A percentile compares a stretch with the other conserved stretches of the same genome.
phyloP scores from a whole-genome alignment of 306 rosid species.

The Glycine latifolia region DNA sequence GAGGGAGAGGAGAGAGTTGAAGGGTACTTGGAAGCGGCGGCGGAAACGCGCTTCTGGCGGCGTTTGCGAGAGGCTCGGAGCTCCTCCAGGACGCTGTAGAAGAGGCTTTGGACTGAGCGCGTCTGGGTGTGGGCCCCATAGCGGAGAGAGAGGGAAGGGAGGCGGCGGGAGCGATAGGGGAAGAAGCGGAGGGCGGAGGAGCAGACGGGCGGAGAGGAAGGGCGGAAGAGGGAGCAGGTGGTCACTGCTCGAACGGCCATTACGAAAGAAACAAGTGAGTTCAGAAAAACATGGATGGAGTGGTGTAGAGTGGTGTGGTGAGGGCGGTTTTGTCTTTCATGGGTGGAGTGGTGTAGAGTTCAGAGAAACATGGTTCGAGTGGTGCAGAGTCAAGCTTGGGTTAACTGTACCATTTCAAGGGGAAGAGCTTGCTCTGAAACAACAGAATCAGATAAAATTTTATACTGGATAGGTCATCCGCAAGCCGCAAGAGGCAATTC shows the following conservation, averaged over 20 bases:
- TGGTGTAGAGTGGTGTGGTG: background rate
- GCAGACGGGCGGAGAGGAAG: conserved; percentile 61
- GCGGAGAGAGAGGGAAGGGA: conserved; percentile 32
- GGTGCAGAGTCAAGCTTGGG: background rate
- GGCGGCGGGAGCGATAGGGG: conserved; percentile 37
- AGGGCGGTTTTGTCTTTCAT: background rate
- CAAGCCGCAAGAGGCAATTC: too few relatives aligned
- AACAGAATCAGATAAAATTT: too few relatives aligned
- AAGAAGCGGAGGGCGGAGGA: conserved; percentile 48
- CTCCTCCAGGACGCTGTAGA: conserved; percentile 74
- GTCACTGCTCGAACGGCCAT: conserved; percentile 82
- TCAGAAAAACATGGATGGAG: conserved; percentile 26
- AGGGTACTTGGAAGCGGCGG: conserved; percentile 64
- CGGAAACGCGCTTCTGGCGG: conserved; percentile 56
- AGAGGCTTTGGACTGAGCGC: conserved; percentile 64
- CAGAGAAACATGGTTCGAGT: background rate
- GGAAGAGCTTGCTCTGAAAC: too few relatives aligned
- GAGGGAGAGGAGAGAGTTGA: background rate
- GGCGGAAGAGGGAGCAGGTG: conserved; percentile 62
- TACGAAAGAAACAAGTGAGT: background rate
- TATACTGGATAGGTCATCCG: too few relatives aligned
- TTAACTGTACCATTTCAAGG: too few relatives aligned
- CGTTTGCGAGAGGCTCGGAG: conserved; percentile 58
- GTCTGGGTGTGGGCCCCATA: background rate
- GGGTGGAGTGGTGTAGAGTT: conserved; percentile 1